phyloP scores from a whole-genome alignment of 306 rosid species.

The Lathyrus aphaca region DNA sequence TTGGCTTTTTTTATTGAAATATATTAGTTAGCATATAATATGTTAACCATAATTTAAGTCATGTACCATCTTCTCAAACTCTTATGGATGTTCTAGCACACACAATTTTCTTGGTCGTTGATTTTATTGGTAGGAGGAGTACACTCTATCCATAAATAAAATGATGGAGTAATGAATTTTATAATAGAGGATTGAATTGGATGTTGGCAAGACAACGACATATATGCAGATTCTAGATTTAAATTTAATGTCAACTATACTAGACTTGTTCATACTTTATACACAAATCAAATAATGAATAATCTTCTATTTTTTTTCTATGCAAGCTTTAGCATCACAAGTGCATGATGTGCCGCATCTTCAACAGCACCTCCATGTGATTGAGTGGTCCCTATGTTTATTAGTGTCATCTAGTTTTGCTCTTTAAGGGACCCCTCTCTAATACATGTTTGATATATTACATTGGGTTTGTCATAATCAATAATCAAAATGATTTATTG shows the following conservation, averaged over 20 bases:
- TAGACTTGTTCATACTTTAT: slow-evolving; percentile 26
- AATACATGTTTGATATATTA: too few species aligned
- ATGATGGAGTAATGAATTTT: slow-evolving; percentile 21
- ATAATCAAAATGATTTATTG: too few species aligned
- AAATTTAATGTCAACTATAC: slow-evolving; percentile 25
- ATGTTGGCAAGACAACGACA: slow-evolving; percentile 32
- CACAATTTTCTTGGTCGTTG: background rate
- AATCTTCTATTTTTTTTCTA: background rate
- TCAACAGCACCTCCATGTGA: slow-evolving; percentile 42
- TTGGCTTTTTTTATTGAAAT: slow-evolving; percentile 16
- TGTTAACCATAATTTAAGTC: background rate
- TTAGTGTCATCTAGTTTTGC: slow-evolving; percentile 8
- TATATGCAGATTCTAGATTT: slow-evolving; percentile 29
- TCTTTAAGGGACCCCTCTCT: slow-evolving; percentile 10
- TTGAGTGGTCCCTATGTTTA: slow-evolving; percentile 33
- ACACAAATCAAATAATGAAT: slow-evolving; percentile 29
- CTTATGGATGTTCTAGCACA: background rate
- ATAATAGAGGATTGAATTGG: slow-evolving; percentile 34
- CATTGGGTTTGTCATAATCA: too few species aligned
- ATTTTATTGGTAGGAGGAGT: slow-evolving; percentile 31
- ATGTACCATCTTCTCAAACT: background rate
- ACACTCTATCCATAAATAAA: slow-evolving; percentile 24
- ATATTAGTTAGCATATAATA: background rate
- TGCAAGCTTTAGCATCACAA: background rate
- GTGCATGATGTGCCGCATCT: slow-evolving; percentile 29